phyloP scores from a whole-genome alignment of 495 filamentous ascomycete species.

The Podospora pseudoanserina region DNA sequence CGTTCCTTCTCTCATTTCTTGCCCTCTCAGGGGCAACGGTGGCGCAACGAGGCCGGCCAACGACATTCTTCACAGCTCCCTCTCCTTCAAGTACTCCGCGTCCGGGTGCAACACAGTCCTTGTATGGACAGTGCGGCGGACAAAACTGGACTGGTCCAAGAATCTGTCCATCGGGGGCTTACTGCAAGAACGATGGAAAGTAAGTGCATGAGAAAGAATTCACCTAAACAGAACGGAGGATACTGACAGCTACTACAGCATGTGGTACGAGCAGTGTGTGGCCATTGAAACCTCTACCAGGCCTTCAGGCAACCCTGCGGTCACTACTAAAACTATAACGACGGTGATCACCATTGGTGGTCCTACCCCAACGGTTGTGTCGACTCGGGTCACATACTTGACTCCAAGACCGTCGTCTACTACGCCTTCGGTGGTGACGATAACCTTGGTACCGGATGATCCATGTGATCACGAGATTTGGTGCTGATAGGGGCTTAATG shows the following conservation, averaged over 20 bases:
- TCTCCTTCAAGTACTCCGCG: background rate
- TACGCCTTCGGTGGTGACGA: background rate
- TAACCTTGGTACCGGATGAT: slow-evolving; percentile 9
- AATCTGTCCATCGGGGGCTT: background rate
- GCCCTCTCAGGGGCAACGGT: background rate
- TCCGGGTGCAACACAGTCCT: background rate
- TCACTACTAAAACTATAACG: background rate
- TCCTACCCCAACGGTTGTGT: background rate
- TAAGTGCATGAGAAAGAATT: background rate
- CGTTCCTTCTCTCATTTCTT: background rate
- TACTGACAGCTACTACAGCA: background rate
- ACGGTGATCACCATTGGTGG: background rate
- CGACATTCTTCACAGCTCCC: background rate
- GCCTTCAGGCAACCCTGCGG: background rate
- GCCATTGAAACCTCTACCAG: background rate
- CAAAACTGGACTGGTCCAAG: slow-evolving; percentile 5
- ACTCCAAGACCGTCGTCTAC: background rate
- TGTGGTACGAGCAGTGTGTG: slow-evolving; percentile 6
- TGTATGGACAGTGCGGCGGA: slow-evolving; percentile 4
- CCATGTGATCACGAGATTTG: slow-evolving; percentile 9
- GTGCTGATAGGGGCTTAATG: background rate
- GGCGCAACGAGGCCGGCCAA: background rate
- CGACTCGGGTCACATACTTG: slow-evolving; percentile 2
- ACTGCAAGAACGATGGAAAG: slow-evolving; percentile 10
- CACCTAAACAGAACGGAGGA: background rate